Percentiles rank a stretch among this genome's conserved stretches.
These are phyloP conservation scores for Suhomyces taliae DNA, from an alignment of 1,139 yeast species.

Conservation along the genomic window DNA sequence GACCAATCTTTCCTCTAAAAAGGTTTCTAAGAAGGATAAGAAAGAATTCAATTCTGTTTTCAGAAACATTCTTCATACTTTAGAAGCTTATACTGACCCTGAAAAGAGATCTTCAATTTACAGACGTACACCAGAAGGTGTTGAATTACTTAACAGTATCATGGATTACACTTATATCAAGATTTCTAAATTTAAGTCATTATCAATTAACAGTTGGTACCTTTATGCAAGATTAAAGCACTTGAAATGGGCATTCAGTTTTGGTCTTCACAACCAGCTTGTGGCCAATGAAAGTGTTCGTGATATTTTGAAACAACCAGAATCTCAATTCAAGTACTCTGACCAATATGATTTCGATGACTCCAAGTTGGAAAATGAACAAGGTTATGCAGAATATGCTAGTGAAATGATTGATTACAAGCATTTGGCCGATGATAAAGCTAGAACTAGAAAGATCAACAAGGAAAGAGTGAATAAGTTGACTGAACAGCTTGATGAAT, in stretches of 20 bases:
- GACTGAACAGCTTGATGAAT: slow-evolving; percentile 13
- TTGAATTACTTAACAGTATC: slow-evolving; percentile 38
- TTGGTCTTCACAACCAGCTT: slow-evolving; percentile 64
- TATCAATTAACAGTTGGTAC: slow-evolving; percentile 68
- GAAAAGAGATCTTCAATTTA: slow-evolving; percentile 34
- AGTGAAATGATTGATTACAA: slow-evolving; percentile 13
- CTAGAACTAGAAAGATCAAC: slow-evolving; percentile 17
- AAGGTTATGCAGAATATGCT: slow-evolving; percentile 14
- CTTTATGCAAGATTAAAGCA: slow-evolving; percentile 61
- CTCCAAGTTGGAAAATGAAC: slow-evolving; percentile 9
- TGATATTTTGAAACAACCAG: slow-evolving; percentile 43
- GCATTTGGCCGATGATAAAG: slow-evolving; percentile 14
- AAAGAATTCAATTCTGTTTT: slow-evolving; percentile 61
- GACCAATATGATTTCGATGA: slow-evolving; percentile 10
- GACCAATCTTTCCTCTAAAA: slow-evolving; percentile 54
- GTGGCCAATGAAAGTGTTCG: slow-evolving; percentile 49
- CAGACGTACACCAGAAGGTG: slow-evolving; percentile 39
- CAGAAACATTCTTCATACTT: slow-evolving; percentile 57
- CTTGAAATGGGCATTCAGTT: slow-evolving; percentile 70
- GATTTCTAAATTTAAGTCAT: slow-evolving; percentile 53
- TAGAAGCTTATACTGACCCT: slow-evolving; percentile 44
- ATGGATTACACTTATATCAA: slow-evolving; percentile 51
- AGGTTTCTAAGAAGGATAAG: slow-evolving; percentile 61
- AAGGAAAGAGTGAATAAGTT: slow-evolving; percentile 17
- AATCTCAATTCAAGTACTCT: slow-evolving; percentile 22